Percentiles rank a stretch among this genome's conserved stretches.
Conservation (phyloP, 208 protist genomes). For the Crithidia fasciculata region DNA sequence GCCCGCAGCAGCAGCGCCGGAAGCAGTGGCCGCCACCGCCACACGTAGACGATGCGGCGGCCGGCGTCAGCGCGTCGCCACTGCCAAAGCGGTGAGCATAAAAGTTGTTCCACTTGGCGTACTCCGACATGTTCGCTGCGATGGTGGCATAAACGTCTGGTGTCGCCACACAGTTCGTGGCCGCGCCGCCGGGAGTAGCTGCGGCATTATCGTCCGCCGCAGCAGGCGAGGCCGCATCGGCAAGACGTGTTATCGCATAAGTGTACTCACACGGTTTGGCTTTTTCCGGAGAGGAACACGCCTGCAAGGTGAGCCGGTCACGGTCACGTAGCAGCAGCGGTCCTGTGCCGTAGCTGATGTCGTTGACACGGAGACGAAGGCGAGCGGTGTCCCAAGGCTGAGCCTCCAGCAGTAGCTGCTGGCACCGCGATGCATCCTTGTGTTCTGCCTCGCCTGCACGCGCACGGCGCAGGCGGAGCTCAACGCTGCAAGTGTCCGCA, state of each 20-base stretch:
- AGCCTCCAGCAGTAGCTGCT: slow-evolving; percentile 5
- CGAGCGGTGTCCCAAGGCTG: slow-evolving; percentile 32
- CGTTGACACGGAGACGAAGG: slow-evolving; percentile 29
- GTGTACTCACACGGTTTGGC: background rate
- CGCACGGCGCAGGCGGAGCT: slow-evolving; percentile 1
- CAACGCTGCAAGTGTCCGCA: slow-evolving; percentile 16
- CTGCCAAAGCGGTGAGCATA: slow-evolving; percentile 28
- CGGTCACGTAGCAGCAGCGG: slow-evolving; percentile 34
- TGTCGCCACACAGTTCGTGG: no score
- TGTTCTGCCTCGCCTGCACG: no score
- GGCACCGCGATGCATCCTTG: background rate
- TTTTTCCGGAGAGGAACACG: background rate
- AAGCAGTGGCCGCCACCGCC: background rate
- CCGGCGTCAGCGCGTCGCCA: background rate
- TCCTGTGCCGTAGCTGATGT: slow-evolving; percentile 31
- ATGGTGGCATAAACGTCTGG: background rate
- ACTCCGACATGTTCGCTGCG: slow-evolving; percentile 23
- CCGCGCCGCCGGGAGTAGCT: background rate
- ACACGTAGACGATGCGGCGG: background rate
- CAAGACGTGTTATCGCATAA: slow-evolving; percentile 10
- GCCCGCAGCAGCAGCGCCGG: slow-evolving; percentile 19
- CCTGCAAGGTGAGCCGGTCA: slow-evolving; percentile 24
- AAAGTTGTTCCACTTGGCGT: slow-evolving; percentile 40
- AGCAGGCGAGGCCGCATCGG: background rate
- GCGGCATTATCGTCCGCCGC: no score